phyloP scores from a whole-genome alignment of 2,329 filamentous ascomycete species.

The Aspergillus sp. region DNA sequence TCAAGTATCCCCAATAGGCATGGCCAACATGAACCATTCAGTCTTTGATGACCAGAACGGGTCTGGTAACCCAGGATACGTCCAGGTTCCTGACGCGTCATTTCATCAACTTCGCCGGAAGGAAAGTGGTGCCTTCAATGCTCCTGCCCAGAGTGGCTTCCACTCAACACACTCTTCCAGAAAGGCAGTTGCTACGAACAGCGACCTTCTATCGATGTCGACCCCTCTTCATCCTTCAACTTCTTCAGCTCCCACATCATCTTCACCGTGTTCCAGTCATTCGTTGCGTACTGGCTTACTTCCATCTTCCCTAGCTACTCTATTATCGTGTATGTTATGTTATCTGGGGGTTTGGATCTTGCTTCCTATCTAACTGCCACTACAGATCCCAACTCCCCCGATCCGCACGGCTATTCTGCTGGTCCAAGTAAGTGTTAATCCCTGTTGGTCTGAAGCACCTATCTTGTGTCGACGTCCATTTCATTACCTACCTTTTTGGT shows the following conservation, averaged over 20 bases:
- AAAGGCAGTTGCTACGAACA: neutral
- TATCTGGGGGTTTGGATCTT: neutral
- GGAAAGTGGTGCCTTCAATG: neutral
- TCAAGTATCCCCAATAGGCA: no score
- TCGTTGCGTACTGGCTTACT: slow-evolving; percentile 1
- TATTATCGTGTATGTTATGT: slow-evolving; percentile 7
- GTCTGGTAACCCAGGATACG: no score
- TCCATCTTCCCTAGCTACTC: slow-evolving; percentile 1
- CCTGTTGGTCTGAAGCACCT: neutral
- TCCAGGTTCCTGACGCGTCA: neutral
- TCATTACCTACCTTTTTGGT: neutral
- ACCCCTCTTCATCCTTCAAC: neutral
- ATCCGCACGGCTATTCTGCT: neutral
- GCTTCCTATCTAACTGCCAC: neutral
- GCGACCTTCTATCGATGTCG: neutral
- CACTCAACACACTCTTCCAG: neutral
- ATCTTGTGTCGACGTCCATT: neutral
- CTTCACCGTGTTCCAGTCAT: neutral
- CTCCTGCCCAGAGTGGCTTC: neutral
- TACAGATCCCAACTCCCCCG: neutral
- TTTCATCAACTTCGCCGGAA: neutral
- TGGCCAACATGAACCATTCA: no score
- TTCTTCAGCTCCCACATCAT: neutral
- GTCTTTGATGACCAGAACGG: no score
- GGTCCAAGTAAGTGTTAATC: neutral